These are phyloP conservation scores for Hanseniaspora vineae DNA, from an alignment of 805 yeast species.

Conservation along the genomic window DNA sequence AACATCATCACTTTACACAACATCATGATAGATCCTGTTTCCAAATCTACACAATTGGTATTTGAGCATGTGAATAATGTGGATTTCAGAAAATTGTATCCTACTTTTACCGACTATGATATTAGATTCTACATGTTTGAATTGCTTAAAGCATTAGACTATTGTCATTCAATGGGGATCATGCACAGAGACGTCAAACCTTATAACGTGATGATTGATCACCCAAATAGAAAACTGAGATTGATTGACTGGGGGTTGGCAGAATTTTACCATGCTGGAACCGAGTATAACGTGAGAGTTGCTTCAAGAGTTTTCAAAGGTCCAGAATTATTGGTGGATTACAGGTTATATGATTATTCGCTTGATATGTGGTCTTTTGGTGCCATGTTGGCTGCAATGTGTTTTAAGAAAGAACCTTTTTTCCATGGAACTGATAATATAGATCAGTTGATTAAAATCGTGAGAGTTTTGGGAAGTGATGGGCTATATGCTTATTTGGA, in stretches of 20 bases:
- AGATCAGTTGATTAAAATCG: slow-evolving; percentile 84
- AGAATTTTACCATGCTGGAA: slow-evolving; percentile 82
- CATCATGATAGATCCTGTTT: slow-evolving; percentile 66
- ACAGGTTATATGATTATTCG: slow-evolving; percentile 81
- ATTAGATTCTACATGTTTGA: slow-evolving; percentile 75
- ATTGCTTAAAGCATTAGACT: slow-evolving; percentile 72
- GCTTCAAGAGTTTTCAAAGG: slow-evolving; percentile 91
- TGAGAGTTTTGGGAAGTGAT: slow-evolving; percentile 77
- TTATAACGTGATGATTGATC: slow-evolving; percentile 92
- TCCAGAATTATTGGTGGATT: slow-evolving; percentile 78
- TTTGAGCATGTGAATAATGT: slow-evolving; percentile 77
- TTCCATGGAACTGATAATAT: slow-evolving; percentile 85
- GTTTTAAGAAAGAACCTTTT: slow-evolving; percentile 83
- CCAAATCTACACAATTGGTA: slow-evolving; percentile 75
- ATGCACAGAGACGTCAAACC: slow-evolving; percentile 96
- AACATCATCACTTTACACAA: slow-evolving; percentile 68
- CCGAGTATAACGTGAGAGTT: slow-evolving; percentile 84
- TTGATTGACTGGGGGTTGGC: slow-evolving; percentile 95
- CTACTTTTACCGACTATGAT: slow-evolving; percentile 62
- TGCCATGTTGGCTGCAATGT: slow-evolving; percentile 81
- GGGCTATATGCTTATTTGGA: slow-evolving; percentile 54
- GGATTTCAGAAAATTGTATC: slow-evolving; percentile 71
- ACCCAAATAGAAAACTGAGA: slow-evolving; percentile 50
- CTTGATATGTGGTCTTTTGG: slow-evolving; percentile 92
- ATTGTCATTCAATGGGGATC: slow-evolving; percentile 87